These are phyloP conservation scores for Cyberlindnera euphorbiiphila DNA, from an alignment of 805 yeast species.

Conservation along the genomic window DNA sequence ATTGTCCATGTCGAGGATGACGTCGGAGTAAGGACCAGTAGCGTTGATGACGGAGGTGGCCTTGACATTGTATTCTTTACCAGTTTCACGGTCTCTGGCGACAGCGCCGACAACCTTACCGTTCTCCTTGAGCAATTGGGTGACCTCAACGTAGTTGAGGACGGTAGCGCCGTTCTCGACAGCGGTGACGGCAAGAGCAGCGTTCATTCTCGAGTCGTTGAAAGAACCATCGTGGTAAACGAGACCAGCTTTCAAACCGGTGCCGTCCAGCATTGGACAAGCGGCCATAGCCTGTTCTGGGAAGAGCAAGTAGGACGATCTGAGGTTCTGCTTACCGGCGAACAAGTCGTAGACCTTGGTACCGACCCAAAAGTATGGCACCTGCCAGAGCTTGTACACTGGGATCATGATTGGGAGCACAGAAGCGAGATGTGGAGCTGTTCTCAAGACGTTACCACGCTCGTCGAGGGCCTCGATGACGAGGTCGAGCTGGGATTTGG, in stretches of 20 bases:
- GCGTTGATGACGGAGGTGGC: constrained; percentile 84
- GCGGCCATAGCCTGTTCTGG: constrained; percentile 61
- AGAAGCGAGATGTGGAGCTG: constrained; percentile 87
- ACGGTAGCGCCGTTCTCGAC: constrained; percentile 84
- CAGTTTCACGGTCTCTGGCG: constrained; percentile 69
- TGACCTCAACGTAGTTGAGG: constrained; percentile 80
- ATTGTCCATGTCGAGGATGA: constrained; percentile 80
- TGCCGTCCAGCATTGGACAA: constrained; percentile 82
- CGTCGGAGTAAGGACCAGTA: constrained; percentile 91
- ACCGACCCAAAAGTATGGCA: constrained; percentile 90
- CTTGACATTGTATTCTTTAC: constrained; percentile 53
- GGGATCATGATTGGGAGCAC: constrained; percentile 93
- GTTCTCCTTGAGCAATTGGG: constrained; percentile 64
- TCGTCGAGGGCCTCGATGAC: constrained; percentile 88
- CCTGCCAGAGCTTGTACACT: constrained; percentile 94
- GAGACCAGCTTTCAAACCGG: constrained; percentile 79
- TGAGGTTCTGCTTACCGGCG: constrained; percentile 85
- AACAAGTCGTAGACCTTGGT: constrained; percentile 88
- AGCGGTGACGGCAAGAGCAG: constrained; percentile 83
- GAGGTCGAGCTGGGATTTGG: constrained; percentile 82
- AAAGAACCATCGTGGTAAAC: constrained; percentile 95
- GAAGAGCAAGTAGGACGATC: constrained; percentile 69
- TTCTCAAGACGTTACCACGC: constrained; percentile 77
- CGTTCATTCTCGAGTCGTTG: constrained; percentile 88
- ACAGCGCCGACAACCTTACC: constrained; percentile 70